Conservation (phyloP, 768 basidiomycete genomes). For the Dacryopinax spathularia region DNA sequence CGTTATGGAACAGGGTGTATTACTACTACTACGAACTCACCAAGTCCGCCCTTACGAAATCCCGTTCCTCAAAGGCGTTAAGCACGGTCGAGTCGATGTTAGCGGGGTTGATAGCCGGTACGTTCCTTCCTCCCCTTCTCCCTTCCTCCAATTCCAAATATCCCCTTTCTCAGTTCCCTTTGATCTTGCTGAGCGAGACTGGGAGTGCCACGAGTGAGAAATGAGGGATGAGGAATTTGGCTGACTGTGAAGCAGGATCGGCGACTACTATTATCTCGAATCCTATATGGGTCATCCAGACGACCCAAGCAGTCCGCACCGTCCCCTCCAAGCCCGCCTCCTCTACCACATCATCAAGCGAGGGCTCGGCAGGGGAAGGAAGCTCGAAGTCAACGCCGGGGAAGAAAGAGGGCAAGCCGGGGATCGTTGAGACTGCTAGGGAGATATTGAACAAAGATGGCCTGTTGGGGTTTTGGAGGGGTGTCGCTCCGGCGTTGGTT, state of each 20-base stretch:
- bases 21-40: constrained; percentile 83
- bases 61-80: constrained; percentile 50
- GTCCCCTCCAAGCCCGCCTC: constrained; percentile 22
- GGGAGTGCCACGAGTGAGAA: too few species aligned
- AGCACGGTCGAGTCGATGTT: constrained; percentile 80
- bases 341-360: neutral
- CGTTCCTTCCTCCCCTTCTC: constrained; percentile 8
- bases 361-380: constrained; percentile 15
- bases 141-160: neutral
- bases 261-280: constrained; percentile 82
- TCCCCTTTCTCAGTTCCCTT: neutral
- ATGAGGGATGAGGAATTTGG: too few species aligned
- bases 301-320: constrained; percentile 63
- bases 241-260: too few species aligned
- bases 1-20: constrained; percentile 46
- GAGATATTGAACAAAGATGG: constrained; percentile 64
- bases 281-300: constrained; percentile 95
- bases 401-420: constrained; percentile 37
- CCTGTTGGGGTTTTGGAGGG: constrained; percentile 73
- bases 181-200: too few species aligned
- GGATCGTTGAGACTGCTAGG: constrained; percentile 50
- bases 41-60: constrained; percentile 40
- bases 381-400: constrained; percentile 19
- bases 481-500: constrained; percentile 83
- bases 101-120: constrained; percentile 75